Base-by-base conservation (phyloP, 805 yeast species). In the Cyberlindnera euphorbiae region DNA sequence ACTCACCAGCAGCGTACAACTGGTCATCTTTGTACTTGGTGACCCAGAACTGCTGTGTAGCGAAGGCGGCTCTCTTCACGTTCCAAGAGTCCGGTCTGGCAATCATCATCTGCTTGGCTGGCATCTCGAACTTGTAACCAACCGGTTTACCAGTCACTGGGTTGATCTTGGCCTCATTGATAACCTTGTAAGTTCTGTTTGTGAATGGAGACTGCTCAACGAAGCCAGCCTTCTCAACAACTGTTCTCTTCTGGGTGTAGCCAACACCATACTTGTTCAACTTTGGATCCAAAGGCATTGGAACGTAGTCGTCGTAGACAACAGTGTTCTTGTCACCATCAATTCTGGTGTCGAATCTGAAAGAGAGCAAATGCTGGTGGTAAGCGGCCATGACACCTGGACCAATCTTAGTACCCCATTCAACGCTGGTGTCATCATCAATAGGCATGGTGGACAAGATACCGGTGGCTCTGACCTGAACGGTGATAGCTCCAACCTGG, bases 391-490 rank as follows among this genome's bases (percentile, higher is more conserved):
- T 73, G 38, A 79, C 88, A 53, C 81, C 79, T 45, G 88, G 89
- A 30, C 85, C 87, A 40, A 83, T 81, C 45, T 72, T 69, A 25
- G 88, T 83, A 52, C 88, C 89, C 53, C 62, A 67, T 45, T 82
- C 82, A 43, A 80, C 83, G 36, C 64, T 69, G 42, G 70, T 71
- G 53, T 72, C 77, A 47, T 74, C 78, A 46, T 83, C 89, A 47
- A 82, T 77, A 50, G 88, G 87, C 82, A 79, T 82, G 41, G 94
- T 83, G 24, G 90, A 82, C 48, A 83, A 69, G 53, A 83, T 83
- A 70, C 94, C 94, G 39, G 94, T 83, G 43, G 93, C 93, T 64
- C 90, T 73, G 41, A 81, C 80, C 59, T 84, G 87, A 43, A 83
- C 77, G 46, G 77, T 78, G 50, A 83, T 78, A 36, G 80, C 78